Percentiles rank a stretch among this genome's conserved stretches.
These are phyloP conservation scores for Colletotrichum lindemuthianum DNA, from an alignment of 2,329 filamentous ascomycete species.

Conservation along the genomic window DNA sequence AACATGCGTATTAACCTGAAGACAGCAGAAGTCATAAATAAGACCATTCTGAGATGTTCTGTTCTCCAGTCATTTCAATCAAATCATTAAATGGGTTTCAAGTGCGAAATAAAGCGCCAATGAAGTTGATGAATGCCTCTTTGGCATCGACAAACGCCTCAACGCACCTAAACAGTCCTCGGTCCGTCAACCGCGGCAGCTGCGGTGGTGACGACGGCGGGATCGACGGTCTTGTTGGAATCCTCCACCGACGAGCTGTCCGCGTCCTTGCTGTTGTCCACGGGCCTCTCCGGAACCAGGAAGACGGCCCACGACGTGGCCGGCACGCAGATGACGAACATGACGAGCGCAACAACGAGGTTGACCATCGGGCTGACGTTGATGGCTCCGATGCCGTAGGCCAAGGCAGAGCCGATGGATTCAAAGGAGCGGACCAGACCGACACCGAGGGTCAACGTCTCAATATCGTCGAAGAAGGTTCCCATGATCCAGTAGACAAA, in stretches of 20 bases:
- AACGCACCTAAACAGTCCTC: neutral
- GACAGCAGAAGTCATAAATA: too few species aligned
- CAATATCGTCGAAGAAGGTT: conserved; percentile 60
- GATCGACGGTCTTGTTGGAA: neutral
- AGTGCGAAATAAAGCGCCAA: too few species aligned
- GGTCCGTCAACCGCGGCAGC: conserved; percentile 12
- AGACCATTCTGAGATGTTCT: too few species aligned
- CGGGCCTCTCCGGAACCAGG: conserved; percentile 49
- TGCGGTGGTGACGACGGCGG: conserved; percentile 13
- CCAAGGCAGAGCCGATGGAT: conserved; percentile 56
- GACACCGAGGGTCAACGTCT: conserved; percentile 60
- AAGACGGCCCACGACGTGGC: conserved; percentile 48
- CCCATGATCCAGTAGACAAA: conserved; percentile 63
- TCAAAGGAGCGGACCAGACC: conserved; percentile 60
- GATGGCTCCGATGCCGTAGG: conserved; percentile 59
- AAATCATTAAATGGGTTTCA: too few species aligned
- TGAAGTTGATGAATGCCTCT: too few species aligned
- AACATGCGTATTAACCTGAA: too few species aligned
- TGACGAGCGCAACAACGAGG: conserved; percentile 57
- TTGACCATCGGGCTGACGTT: conserved; percentile 58
- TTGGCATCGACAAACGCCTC: too few species aligned
- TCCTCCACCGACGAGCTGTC: conserved; percentile 5
- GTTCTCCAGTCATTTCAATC: too few species aligned
- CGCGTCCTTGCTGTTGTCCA: conserved; percentile 33
- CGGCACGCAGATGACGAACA: conserved; percentile 56